A percentile compares a stretch with the other conserved stretches of the same genome.
phyloP scores from a whole-genome alignment of 2,329 filamentous ascomycete genomes.

The Epicoccum sorghinum region DNA sequence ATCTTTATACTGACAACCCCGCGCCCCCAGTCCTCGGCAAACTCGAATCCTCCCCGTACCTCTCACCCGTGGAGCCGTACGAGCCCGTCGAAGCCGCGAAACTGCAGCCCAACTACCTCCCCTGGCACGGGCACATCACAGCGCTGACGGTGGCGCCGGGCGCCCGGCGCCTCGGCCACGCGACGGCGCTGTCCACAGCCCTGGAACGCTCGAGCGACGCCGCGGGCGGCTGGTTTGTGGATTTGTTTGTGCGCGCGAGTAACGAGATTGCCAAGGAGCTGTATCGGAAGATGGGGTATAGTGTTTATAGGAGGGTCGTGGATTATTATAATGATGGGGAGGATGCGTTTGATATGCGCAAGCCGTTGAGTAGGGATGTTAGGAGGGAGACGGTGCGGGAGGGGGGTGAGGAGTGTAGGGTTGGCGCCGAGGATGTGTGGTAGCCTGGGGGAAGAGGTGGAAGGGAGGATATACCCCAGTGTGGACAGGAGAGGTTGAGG shows the following conservation, averaged over 20 bases:
- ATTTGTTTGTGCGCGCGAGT: conserved; percentile 88
- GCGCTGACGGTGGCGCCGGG: conserved; percentile 90
- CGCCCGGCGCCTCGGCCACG: conserved; percentile 84
- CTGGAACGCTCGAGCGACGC: conserved; percentile 83
- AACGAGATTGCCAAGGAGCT: conserved; percentile 87
- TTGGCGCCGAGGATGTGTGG: conserved; percentile 87
- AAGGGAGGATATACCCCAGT: background rate
- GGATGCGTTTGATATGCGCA: conserved; percentile 97
- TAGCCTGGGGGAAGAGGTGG: conserved; percentile 41
- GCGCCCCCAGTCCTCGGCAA: conserved; percentile 84
- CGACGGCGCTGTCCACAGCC: conserved; percentile 78
- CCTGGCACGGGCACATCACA: conserved; percentile 99
- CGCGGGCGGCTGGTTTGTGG: conserved; percentile 90
- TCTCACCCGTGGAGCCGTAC: conserved; percentile 73
- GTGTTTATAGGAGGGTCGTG: conserved; percentile 84
- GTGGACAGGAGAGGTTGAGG: background rate
- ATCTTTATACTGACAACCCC: too few relatives aligned
- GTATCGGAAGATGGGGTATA: conserved; percentile 89
- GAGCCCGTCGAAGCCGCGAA: conserved; percentile 57
- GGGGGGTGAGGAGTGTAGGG: conserved; percentile 78
- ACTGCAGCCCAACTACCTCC: conserved; percentile 74
- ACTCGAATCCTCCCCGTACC: conserved; percentile 79
- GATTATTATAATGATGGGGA: conserved; percentile 95
- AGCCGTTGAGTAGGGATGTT: conserved; percentile 81
- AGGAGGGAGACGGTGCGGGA: conserved; percentile 76